phyloP scores from a whole-genome alignment of 2,329 filamentous ascomycete genomes.

The Phaeosphaeriaceae sp. region DNA sequence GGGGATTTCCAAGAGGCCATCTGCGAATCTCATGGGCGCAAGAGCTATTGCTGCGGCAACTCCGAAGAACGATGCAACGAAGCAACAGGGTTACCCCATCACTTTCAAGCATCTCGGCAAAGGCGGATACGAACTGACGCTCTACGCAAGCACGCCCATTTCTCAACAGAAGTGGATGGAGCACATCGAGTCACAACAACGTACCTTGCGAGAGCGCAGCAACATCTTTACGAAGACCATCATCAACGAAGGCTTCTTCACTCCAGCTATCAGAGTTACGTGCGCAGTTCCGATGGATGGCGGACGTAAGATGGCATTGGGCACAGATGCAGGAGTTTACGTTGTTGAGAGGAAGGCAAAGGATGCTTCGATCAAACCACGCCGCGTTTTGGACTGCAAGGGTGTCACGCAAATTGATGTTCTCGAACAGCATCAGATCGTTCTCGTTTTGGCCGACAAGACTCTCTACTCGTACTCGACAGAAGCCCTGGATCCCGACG shows the following conservation, averaged over 20 bases:
- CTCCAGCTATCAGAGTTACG: conserved; percentile 86
- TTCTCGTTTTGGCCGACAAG: conserved; percentile 92
- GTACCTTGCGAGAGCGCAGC: conserved; percentile 77
- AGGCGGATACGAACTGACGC: conserved; percentile 88
- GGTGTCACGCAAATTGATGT: conserved; percentile 95
- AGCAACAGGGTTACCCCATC: conserved; percentile 86
- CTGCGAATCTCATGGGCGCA: conserved; percentile 72
- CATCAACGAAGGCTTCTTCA: conserved; percentile 88
- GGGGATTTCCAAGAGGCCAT: conserved; percentile 83
- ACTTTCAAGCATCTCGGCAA: conserved; percentile 96
- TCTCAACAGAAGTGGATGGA: conserved; percentile 97
- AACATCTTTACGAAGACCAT: conserved; percentile 74
- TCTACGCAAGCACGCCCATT: conserved; percentile 85
- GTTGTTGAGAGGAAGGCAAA: conserved; percentile 89
- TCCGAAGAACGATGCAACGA: conserved; percentile 43
- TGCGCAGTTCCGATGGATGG: conserved; percentile 95
- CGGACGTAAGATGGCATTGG: conserved; percentile 91
- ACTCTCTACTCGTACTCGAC: conserved; percentile 88
- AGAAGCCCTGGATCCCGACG: conserved; percentile 83
- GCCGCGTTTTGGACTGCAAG: conserved; percentile 82
- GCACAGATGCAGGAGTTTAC: conserved; percentile 93
- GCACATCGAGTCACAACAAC: conserved; percentile 89
- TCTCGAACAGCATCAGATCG: conserved; percentile 89
- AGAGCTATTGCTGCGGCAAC: conserved; percentile 58
- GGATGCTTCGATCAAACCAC: conserved; percentile 75